Conservation (phyloP, 148 eudicot species). For the Vaccinium vitisidaea region DNA sequence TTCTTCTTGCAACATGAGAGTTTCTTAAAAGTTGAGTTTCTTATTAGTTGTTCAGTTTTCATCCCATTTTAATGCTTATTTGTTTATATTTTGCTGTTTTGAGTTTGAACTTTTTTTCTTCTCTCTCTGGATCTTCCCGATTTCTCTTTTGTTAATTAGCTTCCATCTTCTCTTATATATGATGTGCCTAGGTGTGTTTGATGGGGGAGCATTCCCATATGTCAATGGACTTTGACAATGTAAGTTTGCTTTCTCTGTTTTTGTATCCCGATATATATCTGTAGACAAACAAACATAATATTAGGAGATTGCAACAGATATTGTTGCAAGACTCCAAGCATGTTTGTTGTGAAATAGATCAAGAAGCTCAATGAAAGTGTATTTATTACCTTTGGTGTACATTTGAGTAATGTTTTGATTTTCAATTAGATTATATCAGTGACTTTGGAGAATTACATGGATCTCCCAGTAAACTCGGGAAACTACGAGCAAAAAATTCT, state of each 20-base stretch:
- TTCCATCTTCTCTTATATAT: not conserved
- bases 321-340: not conserved
- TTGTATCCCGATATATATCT: not conserved
- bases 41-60: not conserved
- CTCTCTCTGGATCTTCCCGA: not conserved
- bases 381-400: conserved; percentile 14
- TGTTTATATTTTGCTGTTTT: not conserved
- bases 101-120: not conserved
- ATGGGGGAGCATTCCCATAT: conserved; percentile 89
- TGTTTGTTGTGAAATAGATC: conserved; percentile 3
- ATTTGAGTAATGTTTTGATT: conserved; percentile 13
- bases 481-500: conserved; percentile 33
- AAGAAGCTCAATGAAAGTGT: not conserved
- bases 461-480: conserved; percentile 28
- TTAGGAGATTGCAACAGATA: not conserved
- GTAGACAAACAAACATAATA: not conserved
- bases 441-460: conserved; percentile 75
- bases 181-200: conserved; percentile 50
- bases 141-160: not conserved
- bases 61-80: not conserved
- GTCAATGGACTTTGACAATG: conserved; percentile 80
- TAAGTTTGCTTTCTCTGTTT: conserved; percentile 32
- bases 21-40: not conserved
- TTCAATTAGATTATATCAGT: conserved; percentile 64
- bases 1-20: not conserved